phyloP scores from a whole-genome alignment of 352 stramenopile genomes.

The Phytophthora agathidicida region DNA sequence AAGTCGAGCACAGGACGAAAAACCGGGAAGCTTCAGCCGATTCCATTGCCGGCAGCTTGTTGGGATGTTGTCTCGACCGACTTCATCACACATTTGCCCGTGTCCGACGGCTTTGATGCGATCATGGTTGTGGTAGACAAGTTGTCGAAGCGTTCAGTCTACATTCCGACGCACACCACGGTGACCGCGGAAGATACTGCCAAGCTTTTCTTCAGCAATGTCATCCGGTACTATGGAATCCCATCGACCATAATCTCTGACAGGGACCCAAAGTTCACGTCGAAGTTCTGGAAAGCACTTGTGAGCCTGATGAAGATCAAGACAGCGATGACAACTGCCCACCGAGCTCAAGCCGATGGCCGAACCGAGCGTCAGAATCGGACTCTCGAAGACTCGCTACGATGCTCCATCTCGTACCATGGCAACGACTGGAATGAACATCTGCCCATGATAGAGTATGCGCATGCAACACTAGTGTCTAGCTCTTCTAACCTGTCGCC shows the following conservation, averaged over 20 bases:
- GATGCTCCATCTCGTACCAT: conserved; percentile 11
- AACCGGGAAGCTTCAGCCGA: conserved; percentile 15
- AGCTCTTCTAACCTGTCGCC: no score
- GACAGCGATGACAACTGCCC: not conserved
- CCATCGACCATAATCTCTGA: conserved; percentile 5
- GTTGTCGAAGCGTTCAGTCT: no score
- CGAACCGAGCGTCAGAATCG: conserved; percentile 14
- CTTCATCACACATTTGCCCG: conserved; percentile 35
- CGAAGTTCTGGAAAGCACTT: conserved; percentile 11
- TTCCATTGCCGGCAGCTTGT: conserved; percentile 3
- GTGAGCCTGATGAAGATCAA: conserved; percentile 3
- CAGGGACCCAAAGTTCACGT: conserved; percentile 11
- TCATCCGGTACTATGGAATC: conserved; percentile 13
- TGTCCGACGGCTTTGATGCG: no score
- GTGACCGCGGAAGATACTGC: conserved; percentile 4
- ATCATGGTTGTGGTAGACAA: no score
- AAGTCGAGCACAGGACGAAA: conserved; percentile 19
- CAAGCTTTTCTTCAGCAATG: conserved; percentile 11
- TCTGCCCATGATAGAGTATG: no score
- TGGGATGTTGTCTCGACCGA: conserved; percentile 32
- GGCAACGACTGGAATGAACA: no score
- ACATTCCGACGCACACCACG: conserved; percentile 3
- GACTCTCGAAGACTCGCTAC: conserved; percentile 5
- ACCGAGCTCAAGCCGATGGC: conserved; percentile 13
- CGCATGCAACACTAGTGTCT: no score